Base-by-base conservation (phyloP, 2,329 filamentous ascomycete species). In the Trichoderma afroharzianum region DNA sequence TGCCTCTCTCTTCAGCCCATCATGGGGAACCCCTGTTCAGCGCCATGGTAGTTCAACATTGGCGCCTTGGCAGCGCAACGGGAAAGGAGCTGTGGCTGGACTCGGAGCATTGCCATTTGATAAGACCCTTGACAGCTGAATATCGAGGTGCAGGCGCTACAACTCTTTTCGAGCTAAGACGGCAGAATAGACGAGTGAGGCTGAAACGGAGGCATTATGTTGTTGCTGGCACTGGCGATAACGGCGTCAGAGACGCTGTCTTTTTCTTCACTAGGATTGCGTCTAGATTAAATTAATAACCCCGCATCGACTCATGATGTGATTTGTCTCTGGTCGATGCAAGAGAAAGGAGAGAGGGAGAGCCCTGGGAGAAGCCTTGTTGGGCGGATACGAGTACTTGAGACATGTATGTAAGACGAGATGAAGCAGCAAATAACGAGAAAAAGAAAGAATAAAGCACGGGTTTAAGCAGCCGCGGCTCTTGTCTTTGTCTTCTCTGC, bases 121-220 rank as follows among this genome's bases (percentile, higher is more conserved):
- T 24, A 18, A 61, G 62, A 69, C 67, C 71, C 71, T 69, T 55
- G 71, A 50, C 67, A 72, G 71, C 71, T 72, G 71, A 72, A 72
- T 70, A 21, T 33, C 66, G 12, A 63, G 21, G 33, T 61, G 33
- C 58, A 64, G 30, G 39, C 66, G 71, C 71, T 57, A 71, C 39
- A 63, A 12, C 39, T 26, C 36, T 59, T 30, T 70, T 47, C 36
- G 55, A 63, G 24, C 30, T 67, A 64, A 68, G 33, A 11, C 53
- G 47, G 30, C 14, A 43, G 12, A 12, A n/a, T 14, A 18, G 36
- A 61, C 30, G 57, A 26, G 43, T 62, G 57, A 69, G 67, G 67
- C 67, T 69, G 67, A 69, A 69, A 69, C 67, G 55, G 55, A 61
- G 67, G 67, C 28, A n/a, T 33, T 36, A 28, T 36, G 14, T 15